These are phyloP conservation scores for Odontarrhena argentea DNA, from an alignment of 345 rosid species.

Conservation along the genomic window DNA sequence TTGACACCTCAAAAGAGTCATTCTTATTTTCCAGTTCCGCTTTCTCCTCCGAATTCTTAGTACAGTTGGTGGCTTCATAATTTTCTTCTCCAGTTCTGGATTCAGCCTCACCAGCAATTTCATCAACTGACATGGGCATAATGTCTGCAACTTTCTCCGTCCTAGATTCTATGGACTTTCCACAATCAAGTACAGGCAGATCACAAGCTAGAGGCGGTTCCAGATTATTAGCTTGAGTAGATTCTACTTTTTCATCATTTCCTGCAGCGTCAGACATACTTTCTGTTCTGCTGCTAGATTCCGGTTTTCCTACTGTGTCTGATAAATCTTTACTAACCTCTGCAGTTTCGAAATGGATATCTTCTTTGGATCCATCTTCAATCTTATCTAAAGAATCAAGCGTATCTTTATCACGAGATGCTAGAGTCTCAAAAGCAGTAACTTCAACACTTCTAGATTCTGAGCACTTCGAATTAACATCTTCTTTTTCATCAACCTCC, in stretches of 20 bases:
- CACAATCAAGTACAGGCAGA: constrained; percentile 31
- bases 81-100: constrained; percentile 22
- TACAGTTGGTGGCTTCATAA: constrained; percentile 18
- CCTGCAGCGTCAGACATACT: constrained; percentile 12
- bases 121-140: constrained; percentile 30
- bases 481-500: constrained; percentile 38
- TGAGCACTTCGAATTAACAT: constrained; percentile 20
- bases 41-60: constrained; percentile 25
- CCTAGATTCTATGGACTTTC: constrained; percentile 7
- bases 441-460: constrained; percentile 34
- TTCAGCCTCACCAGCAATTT: constrained; percentile 21
- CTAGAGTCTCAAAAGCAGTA: constrained; percentile 17
- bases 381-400: constrained; percentile 31
- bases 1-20: constrained; percentile 16
- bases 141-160: constrained; percentile 6
- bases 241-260: constrained; percentile 19
- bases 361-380: constrained; percentile 32
- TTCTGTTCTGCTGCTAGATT: constrained; percentile 19
- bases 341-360: constrained; percentile 12
- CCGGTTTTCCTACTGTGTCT: constrained; percentile 6
- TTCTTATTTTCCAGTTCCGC: constrained; percentile 26
- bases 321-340: constrained; percentile 25
- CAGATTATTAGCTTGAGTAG: constrained; percentile 13
- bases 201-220: constrained; percentile 27
- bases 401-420: constrained; percentile 27